Conservation (phyloP, 768 basidiomycete species). For the Dendrothele bispora region DNA sequence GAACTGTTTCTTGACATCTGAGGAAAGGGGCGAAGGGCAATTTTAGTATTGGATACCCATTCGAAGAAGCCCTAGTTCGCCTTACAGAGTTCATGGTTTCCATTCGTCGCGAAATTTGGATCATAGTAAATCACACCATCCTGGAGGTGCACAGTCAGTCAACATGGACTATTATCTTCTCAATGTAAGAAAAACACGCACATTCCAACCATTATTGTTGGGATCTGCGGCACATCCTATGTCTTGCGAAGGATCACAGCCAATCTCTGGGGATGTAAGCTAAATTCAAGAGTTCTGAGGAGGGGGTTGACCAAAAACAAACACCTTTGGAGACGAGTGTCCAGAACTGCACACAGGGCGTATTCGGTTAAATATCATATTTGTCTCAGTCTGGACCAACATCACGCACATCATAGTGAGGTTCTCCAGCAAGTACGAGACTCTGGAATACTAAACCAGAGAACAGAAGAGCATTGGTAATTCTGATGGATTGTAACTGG, state of each 20-base stretch:
- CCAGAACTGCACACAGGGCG: conserved; percentile 30
- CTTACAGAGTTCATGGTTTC: conserved; percentile 36
- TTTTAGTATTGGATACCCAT: neutral
- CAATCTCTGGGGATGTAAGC: conserved; percentile 35
- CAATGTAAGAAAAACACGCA: conserved; percentile 16
- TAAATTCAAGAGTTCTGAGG: neutral
- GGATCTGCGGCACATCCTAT: conserved; percentile 31
- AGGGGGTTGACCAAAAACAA: conserved; percentile 1
- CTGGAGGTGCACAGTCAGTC: conserved; percentile 9
- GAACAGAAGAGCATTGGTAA: conserved; percentile 40
- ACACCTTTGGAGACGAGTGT: conserved; percentile 35
- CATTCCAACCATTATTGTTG: conserved; percentile 44
- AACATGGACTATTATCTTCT: neutral
- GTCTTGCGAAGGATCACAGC: conserved; percentile 36
- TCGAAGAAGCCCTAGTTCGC: too few relatives aligned
- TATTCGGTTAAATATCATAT: too few relatives aligned
- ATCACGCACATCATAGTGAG: conserved; percentile 35
- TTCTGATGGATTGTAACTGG: conserved; percentile 18
- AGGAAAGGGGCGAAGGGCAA: neutral
- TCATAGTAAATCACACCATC: conserved; percentile 44
- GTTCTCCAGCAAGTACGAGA: conserved; percentile 32
- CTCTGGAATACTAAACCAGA: conserved; percentile 38
- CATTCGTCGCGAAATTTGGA: conserved; percentile 33
- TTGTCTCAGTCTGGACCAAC: neutral
- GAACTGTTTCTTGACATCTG: conserved; percentile 38